Evolutionary conservation across 495 filamentous ascomycete genomes (phyloP).

Genomic region (Amphirosellinia nigrospora): DNA sequence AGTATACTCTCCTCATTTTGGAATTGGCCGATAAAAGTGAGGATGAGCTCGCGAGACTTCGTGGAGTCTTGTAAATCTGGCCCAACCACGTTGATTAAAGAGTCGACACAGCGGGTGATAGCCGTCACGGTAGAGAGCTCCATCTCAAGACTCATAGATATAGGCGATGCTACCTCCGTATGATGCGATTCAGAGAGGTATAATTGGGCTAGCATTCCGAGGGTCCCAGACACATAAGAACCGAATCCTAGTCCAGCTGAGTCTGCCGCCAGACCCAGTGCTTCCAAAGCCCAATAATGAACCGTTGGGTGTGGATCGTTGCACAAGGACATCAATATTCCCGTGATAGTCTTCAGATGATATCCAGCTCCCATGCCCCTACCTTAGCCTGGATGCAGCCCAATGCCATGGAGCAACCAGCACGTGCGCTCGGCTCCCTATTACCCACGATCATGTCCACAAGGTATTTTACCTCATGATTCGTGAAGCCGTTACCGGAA

Average conservation of each 20-base stretch:
- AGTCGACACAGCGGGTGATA: constrained; percentile 89
- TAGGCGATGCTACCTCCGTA: constrained; percentile 73
- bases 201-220: constrained; percentile 91
- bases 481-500: constrained; percentile 87
- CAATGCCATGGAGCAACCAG: constrained; percentile 91
- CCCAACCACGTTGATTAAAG: constrained; percentile 92
- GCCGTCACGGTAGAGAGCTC: constrained; percentile 80
- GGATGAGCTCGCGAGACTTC: constrained; percentile 89
- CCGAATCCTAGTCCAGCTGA: constrained; percentile 93
- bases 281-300: constrained; percentile 94
- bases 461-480: constrained; percentile 86
- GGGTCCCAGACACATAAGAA: constrained; percentile 82
- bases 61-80: constrained; percentile 92
- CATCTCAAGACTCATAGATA: constrained; percentile 87
- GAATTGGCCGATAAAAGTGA: constrained; percentile 85
- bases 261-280: constrained; percentile 84
- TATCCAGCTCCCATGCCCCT: constrained; percentile 98
- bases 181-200: constrained; percentile 93
- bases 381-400: constrained; percentile 94
- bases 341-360: constrained; percentile 93
- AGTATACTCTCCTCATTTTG: constrained; percentile 75
- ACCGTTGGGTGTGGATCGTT: constrained; percentile 96
- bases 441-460: constrained; percentile 93
- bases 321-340: constrained; percentile 92
- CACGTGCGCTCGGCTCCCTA: constrained; percentile 88